A percentile compares a stretch with the other conserved stretches of the same genome.
Conservation (phyloP, 2,329 filamentous ascomycete genomes). For the Nothopassalora personata region DNA sequence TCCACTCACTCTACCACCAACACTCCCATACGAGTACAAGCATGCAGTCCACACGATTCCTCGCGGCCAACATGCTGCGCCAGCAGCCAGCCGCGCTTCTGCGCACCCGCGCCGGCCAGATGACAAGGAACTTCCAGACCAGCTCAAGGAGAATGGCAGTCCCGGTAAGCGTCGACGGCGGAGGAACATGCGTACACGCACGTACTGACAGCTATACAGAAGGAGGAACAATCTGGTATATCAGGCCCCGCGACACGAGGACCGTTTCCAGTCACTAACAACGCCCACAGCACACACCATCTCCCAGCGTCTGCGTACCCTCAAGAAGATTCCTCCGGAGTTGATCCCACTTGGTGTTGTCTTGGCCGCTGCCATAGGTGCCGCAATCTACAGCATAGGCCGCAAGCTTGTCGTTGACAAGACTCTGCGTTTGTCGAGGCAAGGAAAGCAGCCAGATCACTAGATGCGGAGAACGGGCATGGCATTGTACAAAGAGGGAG, state of each 20-base stretch:
- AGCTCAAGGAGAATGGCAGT: constrained; percentile 29
- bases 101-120: constrained; percentile 34
- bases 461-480: constrained; percentile 5
- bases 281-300: constrained; percentile 74
- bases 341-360: constrained; percentile 90
- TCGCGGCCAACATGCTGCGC: constrained; percentile 37
- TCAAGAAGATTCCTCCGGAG: constrained; percentile 88
- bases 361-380: constrained; percentile 67
- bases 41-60: constrained; percentile 38
- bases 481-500: not conserved
- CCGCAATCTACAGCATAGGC: constrained; percentile 73
- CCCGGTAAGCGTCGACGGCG: constrained; percentile 26
- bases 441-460: constrained; percentile 42
- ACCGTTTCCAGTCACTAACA: constrained; percentile 2
- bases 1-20: constrained; percentile 29
- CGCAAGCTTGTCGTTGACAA: constrained; percentile 86
- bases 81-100: constrained; percentile 28
- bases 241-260: not conserved
- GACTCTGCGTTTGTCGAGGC: constrained; percentile 79
- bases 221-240: constrained; percentile 61
- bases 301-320: constrained; percentile 84
- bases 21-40: constrained; percentile 19
- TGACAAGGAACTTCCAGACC: constrained; percentile 30
- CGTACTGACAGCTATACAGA: constrained; percentile 41
- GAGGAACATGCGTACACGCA: not conserved